Base-by-base conservation (phyloP, 2,329 filamentous ascomycete genomes). In the Ilyonectria robusta region DNA sequence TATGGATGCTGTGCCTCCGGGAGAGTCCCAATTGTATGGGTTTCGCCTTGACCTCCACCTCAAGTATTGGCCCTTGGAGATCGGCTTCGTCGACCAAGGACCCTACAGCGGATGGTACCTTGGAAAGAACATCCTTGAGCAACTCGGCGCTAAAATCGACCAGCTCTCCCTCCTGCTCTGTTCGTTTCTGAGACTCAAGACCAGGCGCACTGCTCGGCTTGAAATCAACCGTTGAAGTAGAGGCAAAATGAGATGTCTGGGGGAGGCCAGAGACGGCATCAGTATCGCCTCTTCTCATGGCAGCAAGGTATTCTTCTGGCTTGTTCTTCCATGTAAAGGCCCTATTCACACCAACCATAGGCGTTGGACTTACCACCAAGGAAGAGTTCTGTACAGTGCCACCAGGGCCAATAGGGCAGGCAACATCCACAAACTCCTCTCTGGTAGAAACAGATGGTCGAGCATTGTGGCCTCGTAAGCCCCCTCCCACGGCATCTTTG, bases 401-500 rank as follows among this genome's bases (percentile, higher is more conserved):
- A 21, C 68, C 66, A 9, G 65, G 56, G 9, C 67, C 67, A 31
- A 66, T 44, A 26, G 65, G 56, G 9, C 66, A 65, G 26, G 66
- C 47, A 23, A 75, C 78, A 37, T 86, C 84, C 23, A 78, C 72
- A 37, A 79, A 79, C n/a, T 89, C 88, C 61, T 91, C 89, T 71
- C 83, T 88, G 4, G 74, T 75, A 9, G 79, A 75, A 10, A 78
- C 69, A 4, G 88, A 90, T n/a, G 84, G 84, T 15, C 86, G 85
- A 70, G 80, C 85, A 53, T 77, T 74, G 66, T 91, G 88, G 2
- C 87, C 86, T 69, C 85, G 84, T n/a, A 85, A 77, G 11, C 82
- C 83, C 15, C 85, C 85, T 1, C 93, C 93, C 40, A 97, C 92
- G 3, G 91, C 94, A 77, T 95, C 94, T 76, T 95, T 95, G 78